Evolutionary conservation across 2,329 filamentous ascomycete genomes (phyloP), one percentile per base, ranked within the genome.

Genomic region (Eurotiales sp.): DNA sequence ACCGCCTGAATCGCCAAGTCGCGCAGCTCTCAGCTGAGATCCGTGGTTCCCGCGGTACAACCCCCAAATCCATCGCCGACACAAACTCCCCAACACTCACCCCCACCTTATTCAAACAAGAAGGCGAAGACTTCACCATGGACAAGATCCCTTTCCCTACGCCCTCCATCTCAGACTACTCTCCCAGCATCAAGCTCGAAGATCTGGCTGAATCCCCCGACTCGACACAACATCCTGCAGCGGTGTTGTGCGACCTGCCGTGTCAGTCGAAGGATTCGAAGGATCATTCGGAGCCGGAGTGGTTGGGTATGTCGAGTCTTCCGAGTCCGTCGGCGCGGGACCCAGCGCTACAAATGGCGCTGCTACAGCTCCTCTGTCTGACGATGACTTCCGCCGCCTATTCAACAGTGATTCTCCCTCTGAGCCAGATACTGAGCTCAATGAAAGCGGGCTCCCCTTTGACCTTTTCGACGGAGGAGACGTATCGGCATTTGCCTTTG

Each of bases 191-290:
- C 53, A 67, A 68, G 58, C 65, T 68, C 60, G 67, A 67, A 59
- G 68, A 65, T 68, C 69, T 72, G 67, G 71, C 72, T 70, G 70
- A 76, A 76, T 81, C 86, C 76, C 81, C 88, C 84, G 89, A 95
- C 82, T 77, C 83, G 93, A 93, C 91, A 96, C 93, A 96, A 96
- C 91, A 95, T 96, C 91, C 93, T 97, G 93, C 93, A 81, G 93
- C 82, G 91, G 86, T 96, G 92, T 96, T 97, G 93, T 97, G 87
- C 75, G 93, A 96, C 93, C 93, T 95, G 93, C 93, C 87, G 93
- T 99, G 93, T 97, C 93, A 84, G 86, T 92, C 88, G 87, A 82
- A 77, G 79, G 81, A 61, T 61, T 73, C 69, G 72, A 71, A 64
- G 66, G 63, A 65, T 64, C 39, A 14, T 39, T 25, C 15, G 25